These are phyloP conservation scores for Rhizoclosmatium globosum DNA, from an alignment of 192 early-diverging fungal genomes.

Conservation along the genomic window DNA sequence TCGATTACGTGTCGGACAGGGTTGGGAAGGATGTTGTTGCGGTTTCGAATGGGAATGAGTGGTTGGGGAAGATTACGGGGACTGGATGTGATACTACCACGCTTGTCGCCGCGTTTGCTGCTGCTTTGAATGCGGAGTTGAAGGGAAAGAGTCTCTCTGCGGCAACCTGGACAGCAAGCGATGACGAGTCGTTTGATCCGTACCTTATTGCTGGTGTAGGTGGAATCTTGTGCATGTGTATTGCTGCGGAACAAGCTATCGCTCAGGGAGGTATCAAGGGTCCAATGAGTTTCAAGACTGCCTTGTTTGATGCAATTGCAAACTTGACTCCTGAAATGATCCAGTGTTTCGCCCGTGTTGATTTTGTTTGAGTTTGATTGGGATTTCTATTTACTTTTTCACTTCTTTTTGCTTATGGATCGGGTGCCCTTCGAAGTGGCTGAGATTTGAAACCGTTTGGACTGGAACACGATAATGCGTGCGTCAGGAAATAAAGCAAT, in stretches of 20 bases:
- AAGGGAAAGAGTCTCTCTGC: slow-evolving; percentile 5
- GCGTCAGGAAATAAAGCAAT: neutral
- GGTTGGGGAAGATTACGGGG: slow-evolving; percentile 79
- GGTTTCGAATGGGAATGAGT: slow-evolving; percentile 62
- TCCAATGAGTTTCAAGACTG: slow-evolving; percentile 80
- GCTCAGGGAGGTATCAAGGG: slow-evolving; percentile 65
- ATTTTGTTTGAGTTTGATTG: slow-evolving; percentile 21
- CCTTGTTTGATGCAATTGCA: slow-evolving; percentile 79
- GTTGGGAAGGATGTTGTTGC: slow-evolving; percentile 61
- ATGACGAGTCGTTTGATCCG: neutral
- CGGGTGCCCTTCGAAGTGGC: neutral
- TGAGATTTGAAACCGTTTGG: neutral
- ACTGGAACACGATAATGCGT: neutral
- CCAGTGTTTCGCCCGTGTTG: slow-evolving; percentile 35
- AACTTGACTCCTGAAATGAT: slow-evolving; percentile 59
- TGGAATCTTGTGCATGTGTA: slow-evolving; percentile 73
- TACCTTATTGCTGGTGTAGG: slow-evolving; percentile 50
- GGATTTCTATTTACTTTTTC: neutral
- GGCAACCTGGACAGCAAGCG: neutral
- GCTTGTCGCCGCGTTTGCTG: slow-evolving; percentile 77
- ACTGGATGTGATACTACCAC: slow-evolving; percentile 79
- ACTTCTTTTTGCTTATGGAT: neutral
- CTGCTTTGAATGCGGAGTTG: slow-evolving; percentile 44
- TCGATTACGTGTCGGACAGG: slow-evolving; percentile 79
- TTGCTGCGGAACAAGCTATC: slow-evolving; percentile 78